phyloP scores from a whole-genome alignment of 768 basidiomycete species.

The Suillus variegatus region DNA sequence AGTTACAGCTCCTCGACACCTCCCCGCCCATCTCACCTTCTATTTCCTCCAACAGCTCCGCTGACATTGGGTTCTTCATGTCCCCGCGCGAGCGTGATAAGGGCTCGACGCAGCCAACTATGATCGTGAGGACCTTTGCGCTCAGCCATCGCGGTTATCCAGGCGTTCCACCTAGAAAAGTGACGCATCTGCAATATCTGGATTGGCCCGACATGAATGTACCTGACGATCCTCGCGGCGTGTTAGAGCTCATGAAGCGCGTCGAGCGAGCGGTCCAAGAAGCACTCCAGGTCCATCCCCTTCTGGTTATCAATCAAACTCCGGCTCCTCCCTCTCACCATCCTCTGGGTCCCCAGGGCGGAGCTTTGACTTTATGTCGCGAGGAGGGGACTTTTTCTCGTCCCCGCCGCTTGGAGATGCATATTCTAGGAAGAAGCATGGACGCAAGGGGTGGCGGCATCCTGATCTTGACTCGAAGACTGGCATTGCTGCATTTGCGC shows the following conservation, averaged over 20 bases:
- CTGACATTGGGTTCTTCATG: constrained; percentile 42
- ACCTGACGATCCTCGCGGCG: constrained; percentile 75
- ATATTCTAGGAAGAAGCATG: constrained; percentile 6
- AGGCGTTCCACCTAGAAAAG: constrained; percentile 55
- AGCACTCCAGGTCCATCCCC: constrained; percentile 33
- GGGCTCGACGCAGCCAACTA: constrained; percentile 21
- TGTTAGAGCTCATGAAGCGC: constrained; percentile 72
- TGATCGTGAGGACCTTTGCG: constrained; percentile 66
- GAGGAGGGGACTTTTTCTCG: constrained; percentile 12
- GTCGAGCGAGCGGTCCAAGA: constrained; percentile 45
- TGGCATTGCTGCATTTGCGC: constrained; percentile 56
- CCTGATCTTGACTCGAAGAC: constrained; percentile 52
- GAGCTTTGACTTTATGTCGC: constrained; percentile 7
- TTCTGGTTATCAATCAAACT: background rate
- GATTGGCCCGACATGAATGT: constrained; percentile 98
- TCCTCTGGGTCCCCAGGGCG: background rate
- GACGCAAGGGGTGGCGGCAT: constrained; percentile 30
- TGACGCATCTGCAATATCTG: constrained; percentile 89
- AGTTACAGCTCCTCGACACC: constrained; percentile 52
- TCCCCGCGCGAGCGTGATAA: constrained; percentile 26
- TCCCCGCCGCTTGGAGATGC: constrained; percentile 13
- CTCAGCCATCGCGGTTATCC: constrained; percentile 67
- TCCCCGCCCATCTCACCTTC: constrained; percentile 37
- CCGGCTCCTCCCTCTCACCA: background rate
- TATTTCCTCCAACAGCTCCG: constrained; percentile 38